Base-by-base conservation (phyloP, 805 yeast genomes). In the Barnettozyma pratensis region DNA sequence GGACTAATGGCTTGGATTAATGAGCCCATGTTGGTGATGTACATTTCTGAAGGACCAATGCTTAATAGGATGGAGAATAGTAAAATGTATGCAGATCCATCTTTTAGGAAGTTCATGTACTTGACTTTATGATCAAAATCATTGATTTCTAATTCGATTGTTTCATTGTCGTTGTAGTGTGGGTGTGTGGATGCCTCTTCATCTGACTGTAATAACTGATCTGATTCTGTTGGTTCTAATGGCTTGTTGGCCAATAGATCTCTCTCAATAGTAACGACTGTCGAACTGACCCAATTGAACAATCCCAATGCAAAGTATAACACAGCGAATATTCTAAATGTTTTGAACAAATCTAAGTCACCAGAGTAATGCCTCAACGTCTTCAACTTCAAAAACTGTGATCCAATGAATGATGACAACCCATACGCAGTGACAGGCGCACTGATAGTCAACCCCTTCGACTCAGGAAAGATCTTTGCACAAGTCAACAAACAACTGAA, bases 401-500 rank as follows among this genome's bases (percentile, higher is more conserved):
- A 76, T 4, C 87, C 85, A 42, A 91, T 65, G 47, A 94, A 70
- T 2, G 96, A 79, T 5, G 96, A 85, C 31, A 89, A 60, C 1
- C 98, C 99, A 64, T 85, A 91, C 53, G 85, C 85, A 0, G 96
- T 79, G 3, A 92, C 91, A 0, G 99, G 99, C 41, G 86, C 75
- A 46, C 95, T 85, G 40, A 92, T 88, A 32, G 96, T 86, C 47
- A 92, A 66, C 2, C 96, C 85, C 50, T 88, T 87, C 42, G 75
- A 73, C 37, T 79, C 71, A 0, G 96, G 95, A 60, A 81, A 87
- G n/a, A 90, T 77, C 58, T 86, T 82, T 3, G 97, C 95, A 68
- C 96, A 88, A 2, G 95, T 85, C 31, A 86, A 65, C 52, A 86
- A 67, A 41, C 87, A 78, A 52, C 85, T 76, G 59, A 86, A 85